Evolutionary conservation across 495 filamentous ascomycete genomes (phyloP), one percentile per base, ranked within the genome.

Genomic region (Aspergillus nanangensis): DNA sequence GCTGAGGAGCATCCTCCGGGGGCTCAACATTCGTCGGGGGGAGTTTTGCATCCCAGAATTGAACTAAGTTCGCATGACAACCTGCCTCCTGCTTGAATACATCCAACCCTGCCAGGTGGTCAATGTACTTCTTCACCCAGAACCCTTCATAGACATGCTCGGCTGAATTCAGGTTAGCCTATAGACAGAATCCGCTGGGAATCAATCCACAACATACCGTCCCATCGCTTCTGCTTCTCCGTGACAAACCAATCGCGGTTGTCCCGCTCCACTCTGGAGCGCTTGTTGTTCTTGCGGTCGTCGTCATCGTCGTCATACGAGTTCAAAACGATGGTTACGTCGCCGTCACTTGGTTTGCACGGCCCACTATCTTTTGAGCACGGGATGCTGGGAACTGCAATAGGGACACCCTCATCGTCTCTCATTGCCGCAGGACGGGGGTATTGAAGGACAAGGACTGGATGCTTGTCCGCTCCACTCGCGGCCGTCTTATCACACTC

Each of bases 121-220:
- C 45, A 3, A 47, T 15, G 27, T n/a, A 47, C 5, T 34, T 13
- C 17, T 21, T 22, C 22, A 47, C 38, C 45, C 45, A 47, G 37
- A 33, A 33, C 27, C 24, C 45, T 35, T 47, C 45, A 19, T 47
- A 47, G 15, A 47, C 38, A 34, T 47, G 45, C 19, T 47, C 45
- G 13, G 45, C 45, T 47, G 23, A 5, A 22, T n/a, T 27, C 2
- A 8, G 2, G 22, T 47, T 22, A 47, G 34, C n/a, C n/a, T n/a
- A n/a, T n/a, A n/a, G n/a, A n/a, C 44, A 14, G 15, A 31, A 5
- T 8, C 8, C 11, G 10, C 25, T 29, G 25, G 7, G 5, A 11
- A 5, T 7, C 25, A 11, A 11, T 29, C 25, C 7, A 29, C 25
- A 11, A 41, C 45, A 20, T 47, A 47, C 45, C 21, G 5, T 11